Evolutionary conservation across 148 eudicot species (phyloP), one percentile per base, ranked within the genome.

Genomic region (Suaeda aralocaspica): DNA sequence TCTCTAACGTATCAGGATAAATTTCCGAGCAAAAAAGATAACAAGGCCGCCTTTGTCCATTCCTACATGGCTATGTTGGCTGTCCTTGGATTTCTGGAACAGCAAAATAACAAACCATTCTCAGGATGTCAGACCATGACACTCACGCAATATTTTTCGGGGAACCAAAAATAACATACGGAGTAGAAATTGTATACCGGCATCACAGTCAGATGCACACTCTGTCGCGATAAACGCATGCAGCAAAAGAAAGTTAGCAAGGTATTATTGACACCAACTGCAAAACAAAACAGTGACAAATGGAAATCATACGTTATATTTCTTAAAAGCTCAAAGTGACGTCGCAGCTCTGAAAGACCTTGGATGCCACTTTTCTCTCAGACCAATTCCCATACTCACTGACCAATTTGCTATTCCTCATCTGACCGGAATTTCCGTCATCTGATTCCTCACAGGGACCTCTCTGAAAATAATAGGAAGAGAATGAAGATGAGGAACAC

Each of bases 301-400:
- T 14, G 19, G 6, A 61, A 59, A 53, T 45, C 80, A 49, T 82
- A 79, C 21, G 78, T 68, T 39, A 82, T 69, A 69, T 82, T 82
- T 66, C 73, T 73, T 24, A 76, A 72, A 67, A 82, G 85, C 66
- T 82, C 85, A 60, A 29, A 56, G 76, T 69, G 42, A 79, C 64
- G 42, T 82, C 85, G 69, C 56, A 15, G 73, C 62, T 67, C 69
- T 70, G 70, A 75, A 82, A 42, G 85, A 79, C 80, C 65, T 78
- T 9, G 85, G 85, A 69, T 79, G 82, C 85, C 85, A 82, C 82
- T 79, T 82, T n/a, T 72, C 79, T 76, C 71, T 82, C 85, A 30
- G 85, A 79, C 85, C 85, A 82, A 55, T 80, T 83, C 63, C 77
- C 83, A 68, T 76, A 71, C 11, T 83, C 68, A 79, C 81, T 4